Conservation (phyloP, 2,329 filamentous ascomycete species). For the Metarhizium anisopliae region DNA sequence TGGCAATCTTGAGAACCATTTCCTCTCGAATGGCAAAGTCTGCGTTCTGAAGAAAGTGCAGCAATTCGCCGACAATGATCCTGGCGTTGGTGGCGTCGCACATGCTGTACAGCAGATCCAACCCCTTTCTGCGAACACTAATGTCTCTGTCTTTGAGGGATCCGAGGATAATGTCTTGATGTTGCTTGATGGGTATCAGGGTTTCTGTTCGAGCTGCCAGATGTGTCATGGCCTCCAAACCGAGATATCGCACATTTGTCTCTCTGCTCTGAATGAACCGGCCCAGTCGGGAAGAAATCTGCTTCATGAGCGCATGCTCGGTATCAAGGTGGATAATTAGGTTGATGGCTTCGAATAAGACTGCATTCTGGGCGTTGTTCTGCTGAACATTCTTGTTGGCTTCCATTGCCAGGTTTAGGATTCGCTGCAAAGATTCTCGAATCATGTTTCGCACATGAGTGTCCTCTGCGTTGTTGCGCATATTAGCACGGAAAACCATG, state of each 20-base stretch:
- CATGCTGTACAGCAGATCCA: conserved; percentile 98
- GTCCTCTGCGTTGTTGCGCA: conserved; percentile 56
- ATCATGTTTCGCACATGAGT: conserved; percentile 87
- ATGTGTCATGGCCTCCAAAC: conserved; percentile 96
- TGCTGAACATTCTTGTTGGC: conserved; percentile 98
- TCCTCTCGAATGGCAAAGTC: conserved; percentile 98
- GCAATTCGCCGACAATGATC: conserved; percentile 83
- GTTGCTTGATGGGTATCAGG: conserved; percentile 93
- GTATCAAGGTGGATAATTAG: conserved; percentile 96
- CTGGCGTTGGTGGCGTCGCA: conserved; percentile 93
- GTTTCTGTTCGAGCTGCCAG: conserved; percentile 89
- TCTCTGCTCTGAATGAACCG: conserved; percentile 96
- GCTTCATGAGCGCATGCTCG: conserved; percentile 88
- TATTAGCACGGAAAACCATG: background rate
- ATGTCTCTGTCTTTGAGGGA: conserved; percentile 94
- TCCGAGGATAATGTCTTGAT: conserved; percentile 91
- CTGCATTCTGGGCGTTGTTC: conserved; percentile 97
- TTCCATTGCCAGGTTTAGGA: conserved; percentile 85
- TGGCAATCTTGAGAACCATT: conserved; percentile 98
- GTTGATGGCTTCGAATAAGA: conserved; percentile 97
- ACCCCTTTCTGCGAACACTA: conserved; percentile 87
- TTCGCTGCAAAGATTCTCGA: conserved; percentile 81
- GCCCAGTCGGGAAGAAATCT: conserved; percentile 83
- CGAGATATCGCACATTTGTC: conserved; percentile 94
- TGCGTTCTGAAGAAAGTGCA: conserved; percentile 90